These are phyloP conservation scores for Styphnolobium japonicum DNA, from an alignment of 306 rosid genomes.

Conservation along the genomic window DNA sequence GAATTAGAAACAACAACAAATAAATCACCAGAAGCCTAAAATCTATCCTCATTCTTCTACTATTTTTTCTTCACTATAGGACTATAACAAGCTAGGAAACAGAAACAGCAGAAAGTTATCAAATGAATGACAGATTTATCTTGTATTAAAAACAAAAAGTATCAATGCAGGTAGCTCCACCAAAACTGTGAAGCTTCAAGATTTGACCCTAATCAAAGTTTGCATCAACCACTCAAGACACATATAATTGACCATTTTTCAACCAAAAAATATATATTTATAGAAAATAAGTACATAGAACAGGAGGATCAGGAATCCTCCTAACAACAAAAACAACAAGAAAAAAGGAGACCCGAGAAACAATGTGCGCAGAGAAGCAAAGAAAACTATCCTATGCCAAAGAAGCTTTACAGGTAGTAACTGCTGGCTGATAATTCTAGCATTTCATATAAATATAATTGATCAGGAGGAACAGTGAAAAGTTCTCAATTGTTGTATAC, in stretches of 20 bases:
- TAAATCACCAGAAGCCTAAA: constrained; percentile 21
- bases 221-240: background rate
- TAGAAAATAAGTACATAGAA: background rate
- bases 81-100: constrained; percentile 12
- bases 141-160: background rate
- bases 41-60: background rate
- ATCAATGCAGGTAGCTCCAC: background rate
- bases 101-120: background rate
- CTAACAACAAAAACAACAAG: background rate
- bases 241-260: background rate
- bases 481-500: background rate
- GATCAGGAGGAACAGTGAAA: background rate
- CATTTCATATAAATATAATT: background rate
- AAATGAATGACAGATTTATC: background rate
- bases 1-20: constrained; percentile 27
- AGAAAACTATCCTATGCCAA: background rate
- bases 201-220: background rate
- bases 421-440: background rate
- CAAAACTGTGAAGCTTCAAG: background rate
- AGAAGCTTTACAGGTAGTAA: background rate
- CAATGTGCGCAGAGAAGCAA: background rate
- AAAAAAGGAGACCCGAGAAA: background rate
- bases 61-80: background rate
- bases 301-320: background rate
- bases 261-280: background rate